A percentile compares a stretch with the other conserved stretches of the same genome.
phyloP scores from a whole-genome alignment of 2,329 filamentous ascomycete species.

The Knufia petricola region DNA sequence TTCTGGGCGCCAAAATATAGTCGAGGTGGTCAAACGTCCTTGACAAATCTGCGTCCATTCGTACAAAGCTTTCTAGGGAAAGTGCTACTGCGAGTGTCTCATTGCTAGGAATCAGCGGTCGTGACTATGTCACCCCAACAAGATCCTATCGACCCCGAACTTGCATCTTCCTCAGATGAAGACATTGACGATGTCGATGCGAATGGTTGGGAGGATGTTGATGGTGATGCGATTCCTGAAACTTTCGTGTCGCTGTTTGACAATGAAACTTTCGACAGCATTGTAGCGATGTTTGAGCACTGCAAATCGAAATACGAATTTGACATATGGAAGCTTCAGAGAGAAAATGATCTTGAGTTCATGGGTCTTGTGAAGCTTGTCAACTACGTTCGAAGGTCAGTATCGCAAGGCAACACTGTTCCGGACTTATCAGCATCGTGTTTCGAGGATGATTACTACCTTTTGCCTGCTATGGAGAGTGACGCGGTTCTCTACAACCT shows the following conservation, averaged over 20 bases:
- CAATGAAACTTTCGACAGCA: slow-evolving; percentile 54
- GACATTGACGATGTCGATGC: slow-evolving; percentile 33
- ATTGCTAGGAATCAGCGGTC: too few species aligned
- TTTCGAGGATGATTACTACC: slow-evolving; percentile 67
- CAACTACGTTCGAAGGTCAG: slow-evolving; percentile 52
- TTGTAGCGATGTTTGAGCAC: slow-evolving; percentile 56
- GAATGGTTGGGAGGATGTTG: slow-evolving; percentile 50
- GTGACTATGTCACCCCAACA: neutral
- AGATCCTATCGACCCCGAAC: neutral
- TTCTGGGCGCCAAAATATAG: too few species aligned
- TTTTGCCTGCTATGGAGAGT: slow-evolving; percentile 78
- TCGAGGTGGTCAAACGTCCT: too few species aligned
- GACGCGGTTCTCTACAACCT: slow-evolving; percentile 82
- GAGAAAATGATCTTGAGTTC: slow-evolving; percentile 54
- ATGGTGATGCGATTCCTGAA: slow-evolving; percentile 53
- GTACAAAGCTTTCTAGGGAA: too few species aligned
- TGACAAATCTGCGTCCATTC: too few species aligned
- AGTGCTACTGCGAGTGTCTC: too few species aligned
- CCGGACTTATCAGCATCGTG: slow-evolving; percentile 50
- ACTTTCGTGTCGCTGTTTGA: slow-evolving; percentile 60
- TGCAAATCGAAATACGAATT: slow-evolving; percentile 58
- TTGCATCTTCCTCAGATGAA: neutral
- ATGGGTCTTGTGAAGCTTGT: slow-evolving; percentile 64
- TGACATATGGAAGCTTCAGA: slow-evolving; percentile 54
- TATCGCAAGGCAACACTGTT: slow-evolving; percentile 35